phyloP scores from a whole-genome alignment of 73 alveolate genomes.

The Paramecium bursaria region DNA sequence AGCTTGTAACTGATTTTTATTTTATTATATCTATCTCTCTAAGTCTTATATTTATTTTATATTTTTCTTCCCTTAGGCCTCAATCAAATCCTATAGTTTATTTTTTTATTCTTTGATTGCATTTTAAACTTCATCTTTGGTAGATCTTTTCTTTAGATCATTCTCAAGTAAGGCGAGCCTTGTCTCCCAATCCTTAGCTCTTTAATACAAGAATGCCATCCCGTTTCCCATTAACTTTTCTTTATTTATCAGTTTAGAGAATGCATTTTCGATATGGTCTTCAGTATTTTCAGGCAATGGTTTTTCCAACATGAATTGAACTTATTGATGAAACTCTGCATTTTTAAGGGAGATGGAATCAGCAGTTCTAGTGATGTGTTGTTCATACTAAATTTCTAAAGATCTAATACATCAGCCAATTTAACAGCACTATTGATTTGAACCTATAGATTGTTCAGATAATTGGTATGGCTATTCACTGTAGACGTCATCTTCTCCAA shows the following conservation, averaged over 20 bases:
- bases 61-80: conserved; percentile 52
- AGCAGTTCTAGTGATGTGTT: conserved; percentile 27
- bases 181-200: conserved; percentile 71
- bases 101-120: conserved; percentile 49
- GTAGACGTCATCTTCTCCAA: conserved; percentile 44
- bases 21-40: conserved; percentile 16
- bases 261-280: conserved; percentile 58
- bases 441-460: conserved; percentile 22
- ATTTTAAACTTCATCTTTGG: conserved; percentile 55
- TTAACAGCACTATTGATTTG: conserved; percentile 27
- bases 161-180: conserved; percentile 41
- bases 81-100: conserved; percentile 56
- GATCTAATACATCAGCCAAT: conserved; percentile 20
- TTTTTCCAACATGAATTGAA: conserved; percentile 52
- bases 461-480: conserved; percentile 39
- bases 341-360: conserved; percentile 52
- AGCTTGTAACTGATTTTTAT: conserved; percentile 53
- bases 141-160: conserved; percentile 59
- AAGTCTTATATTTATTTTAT: conserved; percentile 40
- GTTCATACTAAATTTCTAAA: conserved; percentile 22
- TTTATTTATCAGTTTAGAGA: conserved; percentile 52
- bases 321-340: conserved; percentile 65
- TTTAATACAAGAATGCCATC: conserved; percentile 31
- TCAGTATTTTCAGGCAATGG: conserved; percentile 68
- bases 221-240: conserved; percentile 57